Evolutionary conservation across 73 alveolate species (phyloP).

Genomic region (Paraurostyla sp.): DNA sequence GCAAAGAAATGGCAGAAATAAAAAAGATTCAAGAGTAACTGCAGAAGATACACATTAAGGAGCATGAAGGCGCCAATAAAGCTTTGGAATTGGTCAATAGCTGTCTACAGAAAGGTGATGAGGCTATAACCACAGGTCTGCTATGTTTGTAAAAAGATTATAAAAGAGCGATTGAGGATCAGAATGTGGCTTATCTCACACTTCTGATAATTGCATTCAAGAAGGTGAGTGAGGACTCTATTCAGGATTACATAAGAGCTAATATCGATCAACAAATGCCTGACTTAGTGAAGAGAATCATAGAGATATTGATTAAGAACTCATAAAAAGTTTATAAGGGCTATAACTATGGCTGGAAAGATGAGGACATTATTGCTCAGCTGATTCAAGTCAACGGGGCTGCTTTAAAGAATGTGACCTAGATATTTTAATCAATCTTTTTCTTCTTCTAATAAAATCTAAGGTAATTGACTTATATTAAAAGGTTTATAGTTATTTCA

Average conservation of each 20-base stretch:
- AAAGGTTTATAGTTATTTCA: not conserved
- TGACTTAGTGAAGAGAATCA: not conserved
- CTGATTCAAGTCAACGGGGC: not conserved
- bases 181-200: constrained; percentile 2
- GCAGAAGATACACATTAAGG: constrained; percentile 17
- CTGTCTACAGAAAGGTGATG: not conserved
- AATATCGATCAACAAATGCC: not conserved
- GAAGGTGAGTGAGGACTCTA: not conserved
- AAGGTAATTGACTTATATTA: too few relatives aligned
- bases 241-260: not conserved
- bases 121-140: constrained; percentile 10
- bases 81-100: not conserved
- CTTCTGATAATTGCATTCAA: not conserved
- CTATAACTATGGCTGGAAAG: not conserved
- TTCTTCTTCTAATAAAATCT: constrained; percentile 31
- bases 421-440: not conserved
- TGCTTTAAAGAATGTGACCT: not conserved
- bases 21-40: not conserved
- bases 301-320: constrained; percentile 3
- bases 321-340: not conserved
- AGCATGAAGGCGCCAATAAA: not conserved
- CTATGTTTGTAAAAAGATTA: constrained; percentile 5
- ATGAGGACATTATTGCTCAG: not conserved
- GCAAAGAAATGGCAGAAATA: constrained; percentile 4
- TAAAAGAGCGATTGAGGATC: not conserved